Conservation (phyloP, 2,329 filamentous ascomycete genomes). For the Ophiostoma perfectum region DNA sequence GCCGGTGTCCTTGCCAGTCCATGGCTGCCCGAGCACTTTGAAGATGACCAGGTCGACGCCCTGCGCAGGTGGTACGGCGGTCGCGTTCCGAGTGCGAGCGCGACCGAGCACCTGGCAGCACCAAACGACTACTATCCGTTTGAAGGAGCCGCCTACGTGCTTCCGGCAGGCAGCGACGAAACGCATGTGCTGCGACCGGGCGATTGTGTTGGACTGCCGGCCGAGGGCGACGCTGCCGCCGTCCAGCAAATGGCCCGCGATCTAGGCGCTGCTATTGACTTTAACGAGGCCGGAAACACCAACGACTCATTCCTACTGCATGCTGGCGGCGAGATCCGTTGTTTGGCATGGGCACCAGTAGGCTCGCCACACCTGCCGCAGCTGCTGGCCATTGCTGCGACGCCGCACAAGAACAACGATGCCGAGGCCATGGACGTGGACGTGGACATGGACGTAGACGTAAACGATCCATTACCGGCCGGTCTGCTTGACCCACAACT, state of each 20-base stretch:
- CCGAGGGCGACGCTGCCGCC: conserved; percentile 21
- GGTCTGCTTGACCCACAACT: conserved; percentile 6
- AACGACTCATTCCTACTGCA: conserved; percentile 36
- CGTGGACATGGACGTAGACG: no score
- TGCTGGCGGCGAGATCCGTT: conserved; percentile 47
- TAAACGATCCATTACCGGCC: no score
- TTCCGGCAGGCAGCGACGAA: not conserved
- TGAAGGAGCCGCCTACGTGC: not conserved
- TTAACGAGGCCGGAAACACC: not conserved
- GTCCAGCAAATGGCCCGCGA: not conserved
- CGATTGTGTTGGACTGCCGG: conserved; percentile 1
- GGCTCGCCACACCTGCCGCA: conserved; percentile 36
- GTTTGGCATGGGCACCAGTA: conserved; percentile 49
- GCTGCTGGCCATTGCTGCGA: conserved; percentile 47
- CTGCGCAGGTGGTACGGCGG: conserved; percentile 31
- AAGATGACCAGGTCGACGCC: conserved; percentile 33
- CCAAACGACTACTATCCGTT: not conserved
- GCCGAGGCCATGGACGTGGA: conserved; percentile 27
- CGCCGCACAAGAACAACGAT: conserved; percentile 48
- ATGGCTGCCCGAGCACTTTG: conserved; percentile 38
- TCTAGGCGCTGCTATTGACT: not conserved
- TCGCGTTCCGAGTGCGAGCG: not conserved
- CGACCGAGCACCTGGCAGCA: not conserved
- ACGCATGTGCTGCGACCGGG: not conserved
- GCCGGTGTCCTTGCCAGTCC: conserved; percentile 34